phyloP scores from a whole-genome alignment of 129 eudicot genomes.

The Arctium minus region DNA sequence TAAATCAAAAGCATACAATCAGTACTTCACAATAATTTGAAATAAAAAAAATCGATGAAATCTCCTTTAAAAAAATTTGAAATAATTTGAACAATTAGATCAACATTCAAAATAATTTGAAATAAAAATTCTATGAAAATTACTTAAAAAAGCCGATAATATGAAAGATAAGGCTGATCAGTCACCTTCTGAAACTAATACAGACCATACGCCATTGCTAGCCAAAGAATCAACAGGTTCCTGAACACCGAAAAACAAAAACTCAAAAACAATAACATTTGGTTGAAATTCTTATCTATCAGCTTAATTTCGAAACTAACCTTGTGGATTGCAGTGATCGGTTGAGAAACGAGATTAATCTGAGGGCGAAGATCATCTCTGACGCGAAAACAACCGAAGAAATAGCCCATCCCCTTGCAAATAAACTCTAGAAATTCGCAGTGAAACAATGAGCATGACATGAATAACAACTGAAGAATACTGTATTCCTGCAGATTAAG shows the following conservation, averaged over 20 bases:
- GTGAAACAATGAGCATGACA: constrained; percentile 21
- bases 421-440: constrained; percentile 19
- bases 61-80: not conserved
- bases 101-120: not conserved
- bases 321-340: constrained; percentile 6
- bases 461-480: not conserved
- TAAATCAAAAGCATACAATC: not conserved
- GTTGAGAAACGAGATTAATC: constrained; percentile 8
- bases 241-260: constrained; percentile 19
- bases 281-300: not conserved
- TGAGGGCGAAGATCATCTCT: constrained; percentile 29
- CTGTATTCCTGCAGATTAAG: not conserved
- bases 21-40: not conserved
- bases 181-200: constrained; percentile 38
- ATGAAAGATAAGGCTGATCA: not conserved
- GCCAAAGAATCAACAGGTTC: constrained; percentile 17
- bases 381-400: constrained; percentile 52
- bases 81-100: no score
- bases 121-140: not conserved
- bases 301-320: constrained; percentile 2
- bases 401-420: constrained; percentile 42
- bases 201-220: constrained; percentile 30
- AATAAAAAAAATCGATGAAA: not conserved
- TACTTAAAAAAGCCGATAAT: not conserved
- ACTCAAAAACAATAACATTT: not conserved